Percentiles rank a stretch among this genome's conserved stretches.
phyloP scores from a whole-genome alignment of 805 yeast genomes.

The Kodamaea leandrae region DNA sequence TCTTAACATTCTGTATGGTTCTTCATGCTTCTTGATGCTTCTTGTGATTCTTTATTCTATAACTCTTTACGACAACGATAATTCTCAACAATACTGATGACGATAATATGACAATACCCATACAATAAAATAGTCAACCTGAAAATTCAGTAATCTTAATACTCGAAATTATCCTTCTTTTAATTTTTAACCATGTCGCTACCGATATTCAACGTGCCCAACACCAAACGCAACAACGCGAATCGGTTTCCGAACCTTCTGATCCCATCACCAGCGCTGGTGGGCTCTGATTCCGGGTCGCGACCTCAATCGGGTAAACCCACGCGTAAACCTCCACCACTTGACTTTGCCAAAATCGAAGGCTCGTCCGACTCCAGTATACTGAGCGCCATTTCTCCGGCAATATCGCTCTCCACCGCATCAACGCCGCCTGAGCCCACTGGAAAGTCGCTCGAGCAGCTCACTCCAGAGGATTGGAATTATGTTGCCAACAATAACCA shows the following conservation, averaged over 20 bases:
- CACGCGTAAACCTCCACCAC: constrained; percentile 42
- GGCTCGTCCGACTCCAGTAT: constrained; percentile 5
- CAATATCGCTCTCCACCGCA: not conserved
- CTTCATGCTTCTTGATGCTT: no score
- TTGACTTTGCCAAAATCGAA: constrained; percentile 34
- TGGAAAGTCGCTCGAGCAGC: constrained; percentile 39
- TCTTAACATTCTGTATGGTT: no score
- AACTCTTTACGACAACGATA: no score
- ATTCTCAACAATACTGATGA: no score
- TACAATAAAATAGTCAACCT: no score
- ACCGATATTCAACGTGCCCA: constrained; percentile 37
- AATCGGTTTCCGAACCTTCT: constrained; percentile 24
- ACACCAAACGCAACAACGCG: constrained; percentile 22
- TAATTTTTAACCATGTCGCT: constrained; percentile 14
- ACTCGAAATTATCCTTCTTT: no score
- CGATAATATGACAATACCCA: no score
- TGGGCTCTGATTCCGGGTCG: constrained; percentile 4
- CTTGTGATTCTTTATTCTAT: no score
- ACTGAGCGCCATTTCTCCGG: constrained; percentile 3
- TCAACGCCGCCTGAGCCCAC: constrained; percentile 1
- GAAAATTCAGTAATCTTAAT: no score
- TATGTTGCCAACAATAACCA: constrained; percentile 52
- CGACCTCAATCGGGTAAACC: constrained; percentile 1
- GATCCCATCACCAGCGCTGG: constrained; percentile 28
- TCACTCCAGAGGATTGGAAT: constrained; percentile 78